Percentiles rank a stretch among this genome's conserved stretches.
Conservation (phyloP, 176 grass and related monocot genomes). For the Paspalum notatum region DNA sequence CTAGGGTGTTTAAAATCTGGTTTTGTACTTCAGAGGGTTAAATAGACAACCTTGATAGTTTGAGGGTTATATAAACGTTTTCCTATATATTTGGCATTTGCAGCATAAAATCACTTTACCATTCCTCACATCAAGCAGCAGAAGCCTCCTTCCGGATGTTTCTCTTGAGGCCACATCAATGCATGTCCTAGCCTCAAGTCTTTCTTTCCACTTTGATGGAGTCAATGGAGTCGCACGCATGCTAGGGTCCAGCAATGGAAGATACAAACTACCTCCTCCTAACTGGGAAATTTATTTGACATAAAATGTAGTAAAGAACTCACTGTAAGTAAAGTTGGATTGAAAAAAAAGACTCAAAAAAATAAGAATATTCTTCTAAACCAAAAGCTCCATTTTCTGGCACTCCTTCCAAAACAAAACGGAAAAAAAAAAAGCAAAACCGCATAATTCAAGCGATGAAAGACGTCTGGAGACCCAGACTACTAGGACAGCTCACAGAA, state of each 20-base stretch:
- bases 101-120: conserved; percentile 55
- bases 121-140: conserved; percentile 95
- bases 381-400: neutral
- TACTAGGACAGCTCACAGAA: conserved; percentile 13
- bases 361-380: conserved; percentile 20
- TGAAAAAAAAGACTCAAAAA: neutral
- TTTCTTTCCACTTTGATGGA: conserved; percentile 76
- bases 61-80: too few relatives aligned
- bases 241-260: conserved; percentile 73
- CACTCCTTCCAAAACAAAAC: neutral
- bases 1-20: too few relatives aligned
- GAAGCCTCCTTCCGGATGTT: conserved; percentile 49
- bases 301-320: conserved; percentile 44
- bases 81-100: neutral
- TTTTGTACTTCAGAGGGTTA: too few relatives aligned
- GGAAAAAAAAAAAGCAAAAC: neutral
- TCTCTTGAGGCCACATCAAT: conserved; percentile 33
- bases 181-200: conserved; percentile 57
- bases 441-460: conserved; percentile 8
- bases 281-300: conserved; percentile 56
- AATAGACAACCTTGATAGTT: too few relatives aligned
- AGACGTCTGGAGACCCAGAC: neutral
- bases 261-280: conserved; percentile 83
- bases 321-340: conserved; percentile 3
- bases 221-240: conserved; percentile 74